Evolutionary conservation across 331 rosid genomes (phyloP).

Genomic region (Spiraea crenata): DNA sequence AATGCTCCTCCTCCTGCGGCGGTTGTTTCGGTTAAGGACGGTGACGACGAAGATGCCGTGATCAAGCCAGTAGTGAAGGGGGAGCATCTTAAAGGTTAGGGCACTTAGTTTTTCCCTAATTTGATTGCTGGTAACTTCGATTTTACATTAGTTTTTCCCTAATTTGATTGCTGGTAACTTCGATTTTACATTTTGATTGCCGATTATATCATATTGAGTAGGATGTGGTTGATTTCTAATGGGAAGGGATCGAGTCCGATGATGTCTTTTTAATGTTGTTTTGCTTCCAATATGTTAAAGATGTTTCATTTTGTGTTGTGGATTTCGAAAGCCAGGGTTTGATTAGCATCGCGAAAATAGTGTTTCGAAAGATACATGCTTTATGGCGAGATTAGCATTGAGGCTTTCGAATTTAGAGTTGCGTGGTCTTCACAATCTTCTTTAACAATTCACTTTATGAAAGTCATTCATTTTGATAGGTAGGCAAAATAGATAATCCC

Average conservation of each 20-base stretch:
- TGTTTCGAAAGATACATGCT: not conserved
- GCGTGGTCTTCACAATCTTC: not conserved
- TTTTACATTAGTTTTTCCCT: not conserved
- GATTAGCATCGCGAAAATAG: not conserved
- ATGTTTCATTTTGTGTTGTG: not conserved
- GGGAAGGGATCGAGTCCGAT: not conserved
- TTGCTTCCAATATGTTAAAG: not conserved
- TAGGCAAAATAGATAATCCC: not conserved
- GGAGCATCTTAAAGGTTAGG: conserved; percentile 61
- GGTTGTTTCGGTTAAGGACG: conserved; percentile 30
- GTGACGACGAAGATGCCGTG: conserved; percentile 39
- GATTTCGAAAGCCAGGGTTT: not conserved
- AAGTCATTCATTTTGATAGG: not conserved
- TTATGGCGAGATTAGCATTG: not conserved
- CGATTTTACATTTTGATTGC: not conserved
- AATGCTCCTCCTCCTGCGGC: conserved; percentile 29
- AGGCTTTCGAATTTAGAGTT: not conserved
- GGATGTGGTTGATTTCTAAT: not conserved
- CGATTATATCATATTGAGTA: not conserved
- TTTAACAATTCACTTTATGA: not conserved
- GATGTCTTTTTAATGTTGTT: not conserved
- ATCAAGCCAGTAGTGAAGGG: conserved; percentile 33
- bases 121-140: not conserved
- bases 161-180: not conserved
- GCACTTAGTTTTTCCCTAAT: not conserved